These are phyloP conservation scores for Phytophthora nicotianae DNA, from an alignment of 352 stramenopile species.

Conservation along the genomic window DNA sequence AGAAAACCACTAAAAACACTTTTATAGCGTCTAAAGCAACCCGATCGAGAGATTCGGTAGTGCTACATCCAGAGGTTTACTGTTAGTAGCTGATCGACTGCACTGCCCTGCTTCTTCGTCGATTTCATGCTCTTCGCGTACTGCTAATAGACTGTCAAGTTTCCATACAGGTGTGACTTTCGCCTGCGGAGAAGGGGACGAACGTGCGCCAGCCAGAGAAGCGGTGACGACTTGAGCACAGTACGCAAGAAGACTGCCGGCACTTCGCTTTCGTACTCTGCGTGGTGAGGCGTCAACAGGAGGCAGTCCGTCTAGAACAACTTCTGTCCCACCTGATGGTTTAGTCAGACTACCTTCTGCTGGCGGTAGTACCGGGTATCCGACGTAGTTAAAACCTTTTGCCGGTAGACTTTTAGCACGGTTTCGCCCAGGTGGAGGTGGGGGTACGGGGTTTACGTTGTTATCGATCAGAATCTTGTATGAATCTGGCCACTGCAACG, in stretches of 20 bases:
- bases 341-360: constrained; percentile 4
- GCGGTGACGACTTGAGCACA: constrained; percentile 48
- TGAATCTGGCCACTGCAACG: constrained; percentile 14
- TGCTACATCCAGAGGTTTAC: constrained; percentile 15
- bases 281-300: constrained; percentile 5
- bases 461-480: constrained; percentile 5
- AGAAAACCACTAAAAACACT: not conserved
- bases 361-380: constrained; percentile 10
- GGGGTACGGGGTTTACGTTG: constrained; percentile 15
- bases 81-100: not conserved
- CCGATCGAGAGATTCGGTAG: constrained; percentile 33
- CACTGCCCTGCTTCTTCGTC: constrained; percentile 34
- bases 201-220: constrained; percentile 22
- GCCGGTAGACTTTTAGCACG: constrained; percentile 16
- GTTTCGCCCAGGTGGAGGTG: constrained; percentile 22
- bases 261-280: constrained; percentile 32
- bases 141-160: constrained; percentile 13
- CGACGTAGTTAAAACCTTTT: constrained; percentile 26
- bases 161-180: constrained; percentile 51
- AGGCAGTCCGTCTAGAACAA: constrained; percentile 19
- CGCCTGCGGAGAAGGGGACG: constrained; percentile 22
- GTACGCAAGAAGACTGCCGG: constrained; percentile 41
- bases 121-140: constrained; percentile 17
- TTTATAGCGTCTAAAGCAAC: constrained; percentile 19
- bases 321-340: constrained; percentile 4